Evolutionary conservation across 225 moss, liverwort and hornwort genomes (phyloP).

Genomic region (Ulota crispa): DNA sequence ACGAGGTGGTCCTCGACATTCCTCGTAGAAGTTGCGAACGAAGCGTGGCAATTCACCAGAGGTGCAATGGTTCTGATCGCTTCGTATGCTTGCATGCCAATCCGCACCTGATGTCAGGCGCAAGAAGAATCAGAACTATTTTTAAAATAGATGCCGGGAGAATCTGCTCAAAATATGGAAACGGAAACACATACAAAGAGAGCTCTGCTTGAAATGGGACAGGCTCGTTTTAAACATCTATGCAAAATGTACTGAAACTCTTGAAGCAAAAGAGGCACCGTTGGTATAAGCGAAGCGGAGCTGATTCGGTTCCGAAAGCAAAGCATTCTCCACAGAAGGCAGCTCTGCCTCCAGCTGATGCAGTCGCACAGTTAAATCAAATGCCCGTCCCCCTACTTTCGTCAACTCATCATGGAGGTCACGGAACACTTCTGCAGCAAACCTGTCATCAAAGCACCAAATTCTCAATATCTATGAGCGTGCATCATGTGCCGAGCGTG

Average conservation of each 20-base stretch:
- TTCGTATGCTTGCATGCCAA: slow-evolving; percentile 93
- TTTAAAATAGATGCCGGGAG: not conserved
- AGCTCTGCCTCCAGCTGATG: slow-evolving; percentile 78
- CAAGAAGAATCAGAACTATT: not conserved
- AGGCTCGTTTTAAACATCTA: not conserved
- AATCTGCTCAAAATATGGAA: not conserved
- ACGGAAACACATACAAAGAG: not conserved
- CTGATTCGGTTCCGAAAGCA: slow-evolving; percentile 82
- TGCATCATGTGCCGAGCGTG: not conserved
- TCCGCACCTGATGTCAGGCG: slow-evolving; percentile 56
- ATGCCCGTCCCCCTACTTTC: slow-evolving; percentile 65
- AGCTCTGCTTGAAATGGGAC: not conserved
- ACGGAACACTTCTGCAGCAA: slow-evolving; percentile 83
- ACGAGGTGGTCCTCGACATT: slow-evolving; percentile 89
- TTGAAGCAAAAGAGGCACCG: slow-evolving; percentile 33
- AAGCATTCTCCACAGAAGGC: slow-evolving; percentile 69
- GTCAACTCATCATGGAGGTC: slow-evolving; percentile 81
- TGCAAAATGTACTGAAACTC: not conserved
- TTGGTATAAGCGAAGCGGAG: slow-evolving; percentile 76
- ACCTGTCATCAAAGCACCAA: slow-evolving; percentile 27
- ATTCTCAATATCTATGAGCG: not conserved
- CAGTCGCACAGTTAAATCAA: slow-evolving; percentile 65
- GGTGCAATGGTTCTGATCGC: slow-evolving; percentile 93
- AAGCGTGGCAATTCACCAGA: slow-evolving; percentile 88
- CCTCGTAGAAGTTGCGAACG: slow-evolving; percentile 79